Percentiles rank a stretch among this genome's conserved stretches.
These are phyloP conservation scores for Trichoderma sp. DNA, from an alignment of 2,329 filamentous ascomycete genomes.

Conservation along the genomic window DNA sequence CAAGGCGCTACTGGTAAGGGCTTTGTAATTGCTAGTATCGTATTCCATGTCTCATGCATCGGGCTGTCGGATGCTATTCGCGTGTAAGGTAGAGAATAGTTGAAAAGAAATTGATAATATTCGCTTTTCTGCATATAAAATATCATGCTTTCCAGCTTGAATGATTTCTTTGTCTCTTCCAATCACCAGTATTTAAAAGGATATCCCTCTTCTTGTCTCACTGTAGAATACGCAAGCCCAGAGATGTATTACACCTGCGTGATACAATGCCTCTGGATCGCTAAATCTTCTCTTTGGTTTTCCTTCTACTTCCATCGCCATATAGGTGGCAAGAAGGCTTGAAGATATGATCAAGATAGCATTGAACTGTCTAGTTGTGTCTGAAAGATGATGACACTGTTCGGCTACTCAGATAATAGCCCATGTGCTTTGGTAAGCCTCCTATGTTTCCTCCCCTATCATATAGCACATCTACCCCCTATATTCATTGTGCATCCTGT, in stretches of 20 bases:
- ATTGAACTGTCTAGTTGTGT: background rate
- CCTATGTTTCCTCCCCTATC: background rate
- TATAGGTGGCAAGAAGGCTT: background rate
- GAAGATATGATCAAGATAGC: background rate
- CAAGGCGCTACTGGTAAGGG: background rate
- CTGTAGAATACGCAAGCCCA: background rate
- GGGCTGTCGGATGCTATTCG: background rate
- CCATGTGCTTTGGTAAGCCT: background rate
- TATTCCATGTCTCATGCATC: background rate
- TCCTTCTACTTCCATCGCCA: background rate
- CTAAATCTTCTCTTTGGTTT: background rate
- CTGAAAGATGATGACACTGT: too few species aligned
- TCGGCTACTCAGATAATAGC: background rate
- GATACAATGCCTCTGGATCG: background rate
- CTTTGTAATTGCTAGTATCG: background rate
- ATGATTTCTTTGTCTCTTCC: background rate
- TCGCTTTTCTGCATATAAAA: background rate
- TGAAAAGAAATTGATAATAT: background rate
- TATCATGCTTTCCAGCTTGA: background rate
- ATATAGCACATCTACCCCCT: background rate
- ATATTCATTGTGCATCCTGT: background rate
- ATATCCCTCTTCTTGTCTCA: background rate
- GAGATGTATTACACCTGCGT: background rate
- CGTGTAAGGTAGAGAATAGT: background rate
- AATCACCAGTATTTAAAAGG: background rate